Conservation (phyloP, 2,329 filamentous ascomycete genomes). For the Plenodomus lindquistii region DNA sequence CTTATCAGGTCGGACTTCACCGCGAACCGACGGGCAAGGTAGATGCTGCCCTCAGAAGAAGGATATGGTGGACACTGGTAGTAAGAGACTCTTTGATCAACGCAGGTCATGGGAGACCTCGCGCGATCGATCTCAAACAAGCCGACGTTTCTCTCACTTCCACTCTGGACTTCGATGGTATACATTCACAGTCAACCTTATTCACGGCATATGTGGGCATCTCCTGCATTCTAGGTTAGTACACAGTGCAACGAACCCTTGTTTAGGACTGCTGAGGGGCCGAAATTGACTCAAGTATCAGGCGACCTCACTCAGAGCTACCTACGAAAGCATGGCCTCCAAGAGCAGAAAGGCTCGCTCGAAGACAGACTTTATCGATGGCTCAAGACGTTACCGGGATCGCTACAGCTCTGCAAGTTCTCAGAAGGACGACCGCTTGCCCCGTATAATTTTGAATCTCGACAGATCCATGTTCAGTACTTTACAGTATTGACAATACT, state of each 20-base stretch:
- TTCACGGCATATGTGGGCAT: constrained; percentile 48
- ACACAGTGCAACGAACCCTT: neutral
- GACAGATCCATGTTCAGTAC: constrained; percentile 46
- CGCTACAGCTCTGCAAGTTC: constrained; percentile 32
- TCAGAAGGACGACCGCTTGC: constrained; percentile 27
- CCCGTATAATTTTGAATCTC: constrained; percentile 40
- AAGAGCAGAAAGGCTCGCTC: constrained; percentile 37
- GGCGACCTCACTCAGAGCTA: constrained; percentile 49
- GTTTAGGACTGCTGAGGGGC: no score
- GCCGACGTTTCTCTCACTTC: constrained; percentile 47
- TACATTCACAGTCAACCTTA: constrained; percentile 32
- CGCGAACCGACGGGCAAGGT: constrained; percentile 43
- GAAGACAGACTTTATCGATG: constrained; percentile 48
- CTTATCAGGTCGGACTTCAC: constrained; percentile 52
- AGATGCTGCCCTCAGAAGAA: constrained; percentile 43
- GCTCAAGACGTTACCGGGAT: constrained; percentile 43
- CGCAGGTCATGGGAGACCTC: constrained; percentile 46
- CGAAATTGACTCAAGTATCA: neutral
- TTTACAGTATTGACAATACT: constrained; percentile 47
- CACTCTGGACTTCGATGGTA: constrained; percentile 41
- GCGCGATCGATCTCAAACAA: constrained; percentile 47
- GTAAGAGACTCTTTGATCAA: constrained; percentile 49
- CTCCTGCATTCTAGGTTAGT: constrained; percentile 41
- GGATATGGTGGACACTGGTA: constrained; percentile 51
- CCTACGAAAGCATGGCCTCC: constrained; percentile 38